Evolutionary conservation across 2,329 filamentous ascomycete species (phyloP).

Genomic region (Thielaviopsis ethacetica): DNA sequence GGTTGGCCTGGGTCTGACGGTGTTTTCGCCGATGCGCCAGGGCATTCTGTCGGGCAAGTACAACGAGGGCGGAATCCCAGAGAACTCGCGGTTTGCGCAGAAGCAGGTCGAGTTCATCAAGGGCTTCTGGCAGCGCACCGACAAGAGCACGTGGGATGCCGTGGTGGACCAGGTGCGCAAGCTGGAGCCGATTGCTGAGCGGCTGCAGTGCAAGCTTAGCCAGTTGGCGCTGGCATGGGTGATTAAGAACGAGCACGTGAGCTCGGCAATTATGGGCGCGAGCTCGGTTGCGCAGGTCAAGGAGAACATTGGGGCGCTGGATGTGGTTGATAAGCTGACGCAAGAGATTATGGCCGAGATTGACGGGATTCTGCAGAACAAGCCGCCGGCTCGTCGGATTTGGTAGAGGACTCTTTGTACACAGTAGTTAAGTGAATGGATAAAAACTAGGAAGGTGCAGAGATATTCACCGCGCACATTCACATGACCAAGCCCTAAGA

Average conservation of each 20-base stretch:
- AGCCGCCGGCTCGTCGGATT: constrained; percentile 27
- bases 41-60: constrained; percentile 53
- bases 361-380: constrained; percentile 41
- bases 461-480: neutral
- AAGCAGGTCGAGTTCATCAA: constrained; percentile 39
- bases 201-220: constrained; percentile 40
- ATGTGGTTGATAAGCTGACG: constrained; percentile 37
- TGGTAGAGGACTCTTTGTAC: neutral
- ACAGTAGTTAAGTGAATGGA: neutral
- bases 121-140: constrained; percentile 33
- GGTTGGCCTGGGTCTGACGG: constrained; percentile 43
- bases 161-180: constrained; percentile 43
- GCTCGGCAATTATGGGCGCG: constrained; percentile 44
- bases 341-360: constrained; percentile 43
- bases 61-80: constrained; percentile 40
- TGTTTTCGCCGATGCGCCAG: constrained; percentile 40
- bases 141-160: constrained; percentile 35
- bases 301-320: constrained; percentile 40
- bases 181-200: constrained; percentile 46
- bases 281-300: constrained; percentile 41
- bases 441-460: neutral
- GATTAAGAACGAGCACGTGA: constrained; percentile 43
- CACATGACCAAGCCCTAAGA: neutral
- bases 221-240: constrained; percentile 46
- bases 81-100: constrained; percentile 40